Conservation (phyloP, 177 flowering plant species). For the Tripterygium wilfordii region DNA sequence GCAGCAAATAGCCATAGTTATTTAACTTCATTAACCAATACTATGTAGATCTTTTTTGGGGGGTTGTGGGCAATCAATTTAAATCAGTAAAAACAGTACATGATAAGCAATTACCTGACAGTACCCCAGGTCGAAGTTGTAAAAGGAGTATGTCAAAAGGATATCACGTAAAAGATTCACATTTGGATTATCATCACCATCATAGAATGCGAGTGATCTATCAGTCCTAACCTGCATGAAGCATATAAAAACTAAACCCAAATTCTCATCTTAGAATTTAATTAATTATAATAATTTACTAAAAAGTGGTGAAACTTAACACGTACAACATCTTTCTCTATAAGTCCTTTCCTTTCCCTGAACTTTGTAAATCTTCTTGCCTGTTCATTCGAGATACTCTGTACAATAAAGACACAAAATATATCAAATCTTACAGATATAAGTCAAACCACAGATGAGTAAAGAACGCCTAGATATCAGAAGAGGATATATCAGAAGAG, state of each 20-base stretch:
- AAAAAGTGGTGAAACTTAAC: background rate
- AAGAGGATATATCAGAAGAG: no score
- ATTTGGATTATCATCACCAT: slow-evolving; percentile 94
- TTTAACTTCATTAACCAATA: no score
- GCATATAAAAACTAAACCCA: no score
- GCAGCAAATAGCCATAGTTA: no score
- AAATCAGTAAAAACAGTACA: no score
- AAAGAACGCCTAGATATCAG: no score
- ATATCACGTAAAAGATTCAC: slow-evolving; percentile 72
- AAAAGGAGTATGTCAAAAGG: slow-evolving; percentile 89
- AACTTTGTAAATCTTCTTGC: slow-evolving; percentile 92
- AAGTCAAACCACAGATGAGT: no score
- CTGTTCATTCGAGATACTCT: slow-evolving; percentile 87
- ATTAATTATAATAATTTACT: no score
- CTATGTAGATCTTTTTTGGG: no score
- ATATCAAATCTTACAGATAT: no score
- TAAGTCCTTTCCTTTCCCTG: slow-evolving; percentile 92
- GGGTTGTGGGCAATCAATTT: no score
- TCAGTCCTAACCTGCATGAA: slow-evolving; percentile 85
- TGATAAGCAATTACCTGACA: slow-evolving; percentile 72
- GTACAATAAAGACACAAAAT: slow-evolving; percentile 22
- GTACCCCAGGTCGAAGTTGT: slow-evolving; percentile 98
- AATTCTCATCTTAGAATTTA: no score
- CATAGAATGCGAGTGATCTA: slow-evolving; percentile 73
- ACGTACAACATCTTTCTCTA: slow-evolving; percentile 97